phyloP scores from a whole-genome alignment of 169 alveolate species.

The Plasmodium gallinaceum region DNA sequence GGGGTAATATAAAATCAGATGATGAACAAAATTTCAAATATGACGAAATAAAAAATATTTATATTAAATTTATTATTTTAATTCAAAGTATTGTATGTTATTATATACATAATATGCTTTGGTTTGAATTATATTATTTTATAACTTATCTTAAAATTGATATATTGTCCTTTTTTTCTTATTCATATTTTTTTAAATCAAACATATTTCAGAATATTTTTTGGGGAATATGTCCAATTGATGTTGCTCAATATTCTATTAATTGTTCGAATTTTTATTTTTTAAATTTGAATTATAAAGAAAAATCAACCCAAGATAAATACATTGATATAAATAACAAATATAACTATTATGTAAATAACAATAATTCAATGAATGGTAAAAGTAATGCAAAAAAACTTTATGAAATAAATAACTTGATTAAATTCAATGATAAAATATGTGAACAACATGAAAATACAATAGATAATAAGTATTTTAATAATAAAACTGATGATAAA shows the following conservation, averaged over 20 bases:
- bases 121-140: slow-evolving; percentile 74
- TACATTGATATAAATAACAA: background rate
- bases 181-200: slow-evolving; percentile 54
- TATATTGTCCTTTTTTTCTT: slow-evolving; percentile 62
- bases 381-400: too few relatives aligned
- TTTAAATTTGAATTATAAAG: slow-evolving; percentile 8
- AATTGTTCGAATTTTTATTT: slow-evolving; percentile 10
- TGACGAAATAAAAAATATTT: slow-evolving; percentile 31
- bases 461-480: background rate
- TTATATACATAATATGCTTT: slow-evolving; percentile 65
- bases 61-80: slow-evolving; percentile 38
- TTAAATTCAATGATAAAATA: background rate
- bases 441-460: slow-evolving; percentile 5
- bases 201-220: slow-evolving; percentile 52
- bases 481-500: background rate
- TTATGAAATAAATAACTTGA: background rate
- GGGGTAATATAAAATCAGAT: background rate
- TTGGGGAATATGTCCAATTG: slow-evolving; percentile 78
- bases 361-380: background rate
- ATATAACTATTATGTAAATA: background rate
- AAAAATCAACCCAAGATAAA: background rate
- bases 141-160: slow-evolving; percentile 46
- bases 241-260: slow-evolving; percentile 14
- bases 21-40: slow-evolving; percentile 12
- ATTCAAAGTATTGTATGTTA: slow-evolving; percentile 67